These are phyloP conservation scores for Quercus alba DNA, from an alignment of 306 rosid genomes.

Conservation along the genomic window DNA sequence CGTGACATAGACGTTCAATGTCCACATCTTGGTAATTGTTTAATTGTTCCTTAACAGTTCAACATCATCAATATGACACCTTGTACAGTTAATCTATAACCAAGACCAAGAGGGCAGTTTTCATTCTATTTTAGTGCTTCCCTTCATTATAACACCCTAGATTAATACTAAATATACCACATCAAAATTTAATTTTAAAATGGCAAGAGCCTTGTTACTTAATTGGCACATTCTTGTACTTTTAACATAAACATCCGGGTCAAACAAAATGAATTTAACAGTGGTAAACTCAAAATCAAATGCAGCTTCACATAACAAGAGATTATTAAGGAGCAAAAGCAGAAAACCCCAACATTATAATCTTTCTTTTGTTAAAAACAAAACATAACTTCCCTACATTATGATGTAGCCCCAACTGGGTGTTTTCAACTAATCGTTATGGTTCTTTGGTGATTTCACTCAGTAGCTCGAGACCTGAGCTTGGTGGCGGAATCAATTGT, in stretches of 20 bases:
- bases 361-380: not conserved
- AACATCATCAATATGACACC: not conserved
- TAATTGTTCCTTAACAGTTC: no score
- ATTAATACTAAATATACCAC: no score
- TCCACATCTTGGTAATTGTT: not conserved
- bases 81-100: not conserved
- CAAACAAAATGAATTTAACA: not conserved
- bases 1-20: not conserved
- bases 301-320: not conserved
- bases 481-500: constrained; percentile 35
- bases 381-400: not conserved
- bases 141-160: not conserved
- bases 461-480: constrained; percentile 10
- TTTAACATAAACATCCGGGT: no score
- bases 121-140: not conserved
- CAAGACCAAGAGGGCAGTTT: no score
- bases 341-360: not conserved
- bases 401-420: not conserved
- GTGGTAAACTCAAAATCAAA: not conserved
- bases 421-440: not conserved
- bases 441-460: not conserved
- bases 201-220: no score
- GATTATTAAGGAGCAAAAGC: not conserved
- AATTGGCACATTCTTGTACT: no score
- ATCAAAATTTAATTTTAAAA: no score